Conservation (phyloP, 2,329 filamentous ascomycete genomes). For the Byssothecium circinans region DNA sequence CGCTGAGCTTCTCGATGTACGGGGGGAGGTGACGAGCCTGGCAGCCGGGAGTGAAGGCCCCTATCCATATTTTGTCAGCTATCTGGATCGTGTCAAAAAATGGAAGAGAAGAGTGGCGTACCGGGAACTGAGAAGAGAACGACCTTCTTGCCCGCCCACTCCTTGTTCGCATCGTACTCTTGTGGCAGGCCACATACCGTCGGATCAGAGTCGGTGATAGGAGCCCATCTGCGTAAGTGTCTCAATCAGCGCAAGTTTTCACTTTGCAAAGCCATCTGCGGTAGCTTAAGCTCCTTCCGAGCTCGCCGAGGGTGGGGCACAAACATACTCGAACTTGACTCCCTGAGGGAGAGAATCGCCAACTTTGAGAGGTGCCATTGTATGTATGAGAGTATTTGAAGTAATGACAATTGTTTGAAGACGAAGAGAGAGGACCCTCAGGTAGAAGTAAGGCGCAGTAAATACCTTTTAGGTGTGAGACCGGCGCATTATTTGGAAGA, state of each 20-base stretch:
- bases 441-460: too few relatives aligned
- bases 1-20: slow-evolving; percentile 71
- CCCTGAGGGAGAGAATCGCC: slow-evolving; percentile 82
- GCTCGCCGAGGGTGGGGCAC: too few relatives aligned
- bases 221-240: slow-evolving; percentile 64
- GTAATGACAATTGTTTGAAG: background rate
- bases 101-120: slow-evolving; percentile 19
- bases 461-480: too few relatives aligned
- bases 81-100: background rate
- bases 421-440: too few relatives aligned
- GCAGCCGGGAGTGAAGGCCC: slow-evolving; percentile 87
- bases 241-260: background rate
- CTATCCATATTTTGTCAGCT: slow-evolving; percentile 37
- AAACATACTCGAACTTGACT: slow-evolving; percentile 71
- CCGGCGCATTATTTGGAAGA: too few relatives aligned
- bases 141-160: slow-evolving; percentile 71
- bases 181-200: slow-evolving; percentile 77
- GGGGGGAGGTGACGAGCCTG: slow-evolving; percentile 78
- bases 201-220: slow-evolving; percentile 71
- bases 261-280: too few relatives aligned
- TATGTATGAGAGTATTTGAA: slow-evolving; percentile 11
- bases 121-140: slow-evolving; percentile 70
- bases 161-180: slow-evolving; percentile 77
- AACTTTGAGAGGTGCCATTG: slow-evolving; percentile 70
- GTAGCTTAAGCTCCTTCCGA: too few relatives aligned